Evolutionary conservation across 495 filamentous ascomycete genomes (phyloP).

Genomic region (Symbiotaphrina buchneri): DNA sequence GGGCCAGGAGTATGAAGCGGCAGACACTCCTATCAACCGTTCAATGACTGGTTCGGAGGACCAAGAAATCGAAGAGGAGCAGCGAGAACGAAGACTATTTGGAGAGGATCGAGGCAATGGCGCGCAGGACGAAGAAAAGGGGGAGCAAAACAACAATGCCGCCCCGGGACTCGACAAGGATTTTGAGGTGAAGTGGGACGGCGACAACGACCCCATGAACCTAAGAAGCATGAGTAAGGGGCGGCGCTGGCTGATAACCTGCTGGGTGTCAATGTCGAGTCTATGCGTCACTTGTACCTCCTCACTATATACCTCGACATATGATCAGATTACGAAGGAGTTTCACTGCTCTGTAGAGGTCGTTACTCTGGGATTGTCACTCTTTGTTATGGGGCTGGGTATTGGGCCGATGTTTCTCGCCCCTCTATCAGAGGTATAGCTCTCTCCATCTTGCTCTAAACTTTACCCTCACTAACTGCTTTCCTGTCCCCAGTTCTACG

Average conservation of each 20-base stretch:
- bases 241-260: constrained; percentile 63
- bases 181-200: constrained; percentile 50
- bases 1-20: too few species aligned
- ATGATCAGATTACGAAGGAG: constrained; percentile 57
- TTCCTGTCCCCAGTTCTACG: constrained; percentile 55
- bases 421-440: constrained; percentile 33
- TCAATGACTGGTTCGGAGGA: too few species aligned
- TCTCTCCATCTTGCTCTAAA: neutral
- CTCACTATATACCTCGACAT: constrained; percentile 75
- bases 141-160: too few species aligned
- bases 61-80: too few species aligned
- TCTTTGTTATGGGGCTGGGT: constrained; percentile 51
- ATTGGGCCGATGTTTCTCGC: constrained; percentile 50
- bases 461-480: constrained; percentile 3
- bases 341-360: constrained; percentile 46
- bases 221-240: constrained; percentile 45
- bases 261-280: constrained; percentile 44
- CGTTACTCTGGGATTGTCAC: constrained; percentile 58
- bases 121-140: too few species aligned
- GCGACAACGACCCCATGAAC: constrained; percentile 46
- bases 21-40: too few species aligned
- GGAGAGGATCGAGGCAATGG: too few species aligned
- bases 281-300: constrained; percentile 62
- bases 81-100: too few species aligned
- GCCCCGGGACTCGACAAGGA: neutral